Percentiles rank a stretch among this genome's conserved stretches.
Evolutionary conservation across 768 basidiomycete species (phyloP).

Genomic region (Auricularia auricula-judae): DNA sequence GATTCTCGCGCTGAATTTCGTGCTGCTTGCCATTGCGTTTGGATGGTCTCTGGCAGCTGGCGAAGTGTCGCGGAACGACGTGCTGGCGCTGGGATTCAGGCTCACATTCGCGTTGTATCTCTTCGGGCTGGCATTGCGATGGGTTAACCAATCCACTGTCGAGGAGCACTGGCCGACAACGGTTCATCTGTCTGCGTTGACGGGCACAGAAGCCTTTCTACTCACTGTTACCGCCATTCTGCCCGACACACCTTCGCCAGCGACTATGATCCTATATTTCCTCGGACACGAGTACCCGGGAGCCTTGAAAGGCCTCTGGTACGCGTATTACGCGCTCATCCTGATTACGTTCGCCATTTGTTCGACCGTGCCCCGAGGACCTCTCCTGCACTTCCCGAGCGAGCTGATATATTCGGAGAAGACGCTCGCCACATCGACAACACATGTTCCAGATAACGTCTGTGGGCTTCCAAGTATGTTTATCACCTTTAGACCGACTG

Average conservation of each 20-base stretch:
- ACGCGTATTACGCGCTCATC: constrained; percentile 40
- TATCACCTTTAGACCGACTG: neutral
- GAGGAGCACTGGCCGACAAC: constrained; percentile 32
- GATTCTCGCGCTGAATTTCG: constrained; percentile 34
- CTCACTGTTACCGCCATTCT: constrained; percentile 43
- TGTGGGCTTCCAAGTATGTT: constrained; percentile 44
- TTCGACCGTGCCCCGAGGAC: constrained; percentile 54
- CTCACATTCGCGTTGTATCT: constrained; percentile 49
- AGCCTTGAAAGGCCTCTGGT: constrained; percentile 33
- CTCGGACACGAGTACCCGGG: constrained; percentile 15
- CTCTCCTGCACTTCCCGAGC: constrained; percentile 63
- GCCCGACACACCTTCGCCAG: constrained; percentile 24
- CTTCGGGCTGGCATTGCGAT: constrained; percentile 37
- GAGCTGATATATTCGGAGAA: constrained; percentile 67
- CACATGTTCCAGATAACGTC: constrained; percentile 63
- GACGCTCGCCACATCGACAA: constrained; percentile 46
- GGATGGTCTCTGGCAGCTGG: constrained; percentile 38
- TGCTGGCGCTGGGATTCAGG: constrained; percentile 34
- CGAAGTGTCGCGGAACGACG: constrained; percentile 13
- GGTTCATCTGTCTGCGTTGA: constrained; percentile 50
- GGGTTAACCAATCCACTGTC: constrained; percentile 36
- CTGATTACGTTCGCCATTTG: constrained; percentile 32
- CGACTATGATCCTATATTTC: no score
- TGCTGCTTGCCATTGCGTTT: constrained; percentile 40
- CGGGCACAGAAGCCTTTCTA: constrained; percentile 34